Evolutionary conservation across 495 filamentous ascomycete genomes (phyloP), one percentile per base, ranked within the genome.

Genomic region (Melanomma pulvis-pyrius): DNA sequence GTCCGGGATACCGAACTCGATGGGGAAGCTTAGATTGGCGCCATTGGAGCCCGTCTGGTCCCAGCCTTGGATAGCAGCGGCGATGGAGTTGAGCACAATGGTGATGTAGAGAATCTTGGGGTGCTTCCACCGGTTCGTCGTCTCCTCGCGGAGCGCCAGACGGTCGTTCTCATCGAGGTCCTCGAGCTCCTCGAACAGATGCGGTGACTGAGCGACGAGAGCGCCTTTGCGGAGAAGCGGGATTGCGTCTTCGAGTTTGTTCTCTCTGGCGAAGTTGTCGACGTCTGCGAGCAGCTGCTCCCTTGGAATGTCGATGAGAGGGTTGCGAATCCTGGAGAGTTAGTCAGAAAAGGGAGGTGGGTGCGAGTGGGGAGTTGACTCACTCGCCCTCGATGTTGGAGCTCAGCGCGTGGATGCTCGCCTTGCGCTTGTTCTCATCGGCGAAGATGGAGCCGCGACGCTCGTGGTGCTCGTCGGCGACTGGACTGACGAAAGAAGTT

Each of bases 31-130:
- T 44, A 90, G 72, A 59, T 90, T 90, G 30, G 88, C 88, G 49
- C 87, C 88, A 64, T 90, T 90, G 9, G 69, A 71, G n/a, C 84
- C 87, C n/a, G 87, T 88, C 67, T 90, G 86, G 72, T 90, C 87
- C 87, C 86, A 89, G 29, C 77, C 77, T 24, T 90, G 88, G 3
- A 89, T 85, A 8, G 87, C 87, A 51, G 89, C 89, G 28, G 85
- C 89, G 52, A 92, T 84, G 25, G 88, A 90, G 70, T 85, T 88
- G 19, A 90, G 80, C 41, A 85, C 79, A 69, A 92, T 87, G 28
- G 88, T 90, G 44, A 88, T 81, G 73, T 90, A 92, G 15, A 92
- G 83, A 25, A 82, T 76, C 58, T 57, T 70, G 6, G 89, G 88
- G 63, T 88, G 86, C 41, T 81, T 79, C 85, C 87, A 92, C 56